Evolutionary conservation across 371 early-diverging fungal species (phyloP).

Genomic region (Syncephalis fuscata): DNA sequence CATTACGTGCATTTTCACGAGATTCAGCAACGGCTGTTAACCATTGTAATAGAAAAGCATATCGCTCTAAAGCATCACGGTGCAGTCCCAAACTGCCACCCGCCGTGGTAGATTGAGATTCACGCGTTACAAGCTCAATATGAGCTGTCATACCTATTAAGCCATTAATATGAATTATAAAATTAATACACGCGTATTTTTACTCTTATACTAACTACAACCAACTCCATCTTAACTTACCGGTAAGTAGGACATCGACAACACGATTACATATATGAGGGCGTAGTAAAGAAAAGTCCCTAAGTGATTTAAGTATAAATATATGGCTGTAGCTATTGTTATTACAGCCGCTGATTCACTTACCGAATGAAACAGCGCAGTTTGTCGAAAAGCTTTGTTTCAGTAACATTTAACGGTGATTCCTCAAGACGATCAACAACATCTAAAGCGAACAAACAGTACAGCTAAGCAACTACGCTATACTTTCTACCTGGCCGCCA

Average conservation of each 20-base stretch:
- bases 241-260: constrained; percentile 14
- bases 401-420: constrained; percentile 29
- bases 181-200: too few relatives aligned
- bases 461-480: too few relatives aligned
- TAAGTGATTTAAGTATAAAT: background rate
- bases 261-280: constrained; percentile 13
- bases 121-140: too few relatives aligned
- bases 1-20: too few relatives aligned
- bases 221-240: too few relatives aligned
- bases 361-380: constrained; percentile 58
- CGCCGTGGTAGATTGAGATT: too few relatives aligned
- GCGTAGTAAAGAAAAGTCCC: background rate
- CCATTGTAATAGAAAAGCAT: background rate
- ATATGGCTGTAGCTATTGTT: background rate
- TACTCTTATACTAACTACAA: too few relatives aligned
- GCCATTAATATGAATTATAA: too few relatives aligned
- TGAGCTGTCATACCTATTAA: too few relatives aligned
- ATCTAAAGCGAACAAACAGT: too few relatives aligned
- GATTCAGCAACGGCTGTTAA: background rate
- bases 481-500: too few relatives aligned
- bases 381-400: constrained; percentile 32
- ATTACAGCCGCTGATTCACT: background rate
- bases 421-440: constrained; percentile 43
- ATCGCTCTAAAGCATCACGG: background rate
- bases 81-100: constrained; percentile 5